phyloP scores from a whole-genome alignment of 2,329 filamentous ascomycete genomes.

The Trichoderma koningiopsis region DNA sequence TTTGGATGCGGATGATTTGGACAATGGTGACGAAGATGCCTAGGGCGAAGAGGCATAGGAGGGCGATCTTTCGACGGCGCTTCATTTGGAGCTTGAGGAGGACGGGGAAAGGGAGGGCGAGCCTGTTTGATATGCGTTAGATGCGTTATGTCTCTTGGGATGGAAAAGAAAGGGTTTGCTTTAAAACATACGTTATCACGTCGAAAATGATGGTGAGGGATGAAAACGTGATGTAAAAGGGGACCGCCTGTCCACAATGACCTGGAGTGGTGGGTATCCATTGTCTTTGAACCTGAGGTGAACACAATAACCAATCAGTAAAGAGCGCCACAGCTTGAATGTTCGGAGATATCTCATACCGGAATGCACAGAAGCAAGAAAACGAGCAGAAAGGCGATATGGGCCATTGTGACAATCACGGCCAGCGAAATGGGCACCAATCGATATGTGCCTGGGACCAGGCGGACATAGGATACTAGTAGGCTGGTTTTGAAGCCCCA shows the following conservation, averaged over 20 bases:
- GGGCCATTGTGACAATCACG: slow-evolving; percentile 41
- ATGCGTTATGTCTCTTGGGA: not conserved
- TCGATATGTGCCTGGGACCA: slow-evolving; percentile 44
- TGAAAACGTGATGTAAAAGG: slow-evolving; percentile 48
- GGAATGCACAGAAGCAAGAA: slow-evolving; percentile 43
- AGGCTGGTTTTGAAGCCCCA: slow-evolving; percentile 51
- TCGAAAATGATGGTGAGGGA: slow-evolving; percentile 47
- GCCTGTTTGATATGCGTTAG: slow-evolving; percentile 32
- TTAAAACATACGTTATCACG: slow-evolving; percentile 41
- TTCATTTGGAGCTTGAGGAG: slow-evolving; percentile 43
- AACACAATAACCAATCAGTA: too few species aligned
- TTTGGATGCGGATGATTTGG: slow-evolving; percentile 54
- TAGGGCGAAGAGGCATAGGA: slow-evolving; percentile 48
- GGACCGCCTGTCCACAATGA: slow-evolving; percentile 43
- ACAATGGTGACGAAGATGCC: slow-evolving; percentile 55
- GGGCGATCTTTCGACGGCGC: slow-evolving; percentile 44
- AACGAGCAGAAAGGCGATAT: slow-evolving; percentile 43
- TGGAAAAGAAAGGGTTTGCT: too few species aligned
- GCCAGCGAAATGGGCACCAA: slow-evolving; percentile 40
- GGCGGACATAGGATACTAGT: slow-evolving; percentile 48
- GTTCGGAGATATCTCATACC: slow-evolving; percentile 28
- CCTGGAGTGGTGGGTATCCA: slow-evolving; percentile 46
- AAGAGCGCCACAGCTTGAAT: too few species aligned
- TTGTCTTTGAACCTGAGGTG: slow-evolving; percentile 40
- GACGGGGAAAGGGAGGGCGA: slow-evolving; percentile 46